These are phyloP conservation scores for Sugiyamaella xylanicola DNA, from an alignment of 1,139 yeast species.

Conservation along the genomic window DNA sequence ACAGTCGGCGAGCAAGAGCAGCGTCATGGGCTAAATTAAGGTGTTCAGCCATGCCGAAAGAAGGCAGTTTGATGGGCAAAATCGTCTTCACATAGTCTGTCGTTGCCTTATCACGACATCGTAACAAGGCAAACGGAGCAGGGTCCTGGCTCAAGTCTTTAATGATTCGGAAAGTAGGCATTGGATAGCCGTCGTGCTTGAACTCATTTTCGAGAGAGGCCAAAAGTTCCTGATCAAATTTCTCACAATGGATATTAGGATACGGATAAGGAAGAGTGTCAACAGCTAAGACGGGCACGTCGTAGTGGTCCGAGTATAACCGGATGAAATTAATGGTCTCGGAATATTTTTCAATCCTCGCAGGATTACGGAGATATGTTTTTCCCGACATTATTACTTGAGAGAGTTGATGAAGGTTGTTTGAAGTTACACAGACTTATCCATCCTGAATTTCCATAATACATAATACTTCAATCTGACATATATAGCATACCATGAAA, in stretches of 20 bases:
- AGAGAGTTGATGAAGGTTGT: too few relatives aligned
- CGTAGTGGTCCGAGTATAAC: neutral
- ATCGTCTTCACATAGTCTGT: neutral
- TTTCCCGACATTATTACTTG: neutral
- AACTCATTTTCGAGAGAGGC: neutral
- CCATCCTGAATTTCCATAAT: neutral
- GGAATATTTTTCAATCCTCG: neutral
- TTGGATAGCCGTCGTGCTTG: slow-evolving; percentile 2
- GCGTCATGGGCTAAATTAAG: neutral
- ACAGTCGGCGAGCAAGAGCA: neutral
- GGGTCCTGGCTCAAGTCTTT: slow-evolving; percentile 7
- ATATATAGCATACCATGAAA: neutral
- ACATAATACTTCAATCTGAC: neutral
- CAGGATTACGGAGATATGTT: neutral
- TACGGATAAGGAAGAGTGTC: slow-evolving; percentile 14
- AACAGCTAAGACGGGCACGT: neutral
- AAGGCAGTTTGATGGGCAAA: slow-evolving; percentile 3
- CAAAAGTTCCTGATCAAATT: slow-evolving; percentile 1
- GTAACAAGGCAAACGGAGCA: slow-evolving; percentile 7
- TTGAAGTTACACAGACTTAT: too few relatives aligned
- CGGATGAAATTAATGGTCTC: slow-evolving; percentile 8
- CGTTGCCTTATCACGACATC: slow-evolving; percentile 4
- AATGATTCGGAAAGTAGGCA: neutral
- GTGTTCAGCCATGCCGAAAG: slow-evolving; percentile 8
- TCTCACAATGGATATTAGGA: slow-evolving; percentile 4